phyloP scores from a whole-genome alignment of 2,329 filamentous ascomycete genomes.

The Colletotrichum orchidophilum region DNA sequence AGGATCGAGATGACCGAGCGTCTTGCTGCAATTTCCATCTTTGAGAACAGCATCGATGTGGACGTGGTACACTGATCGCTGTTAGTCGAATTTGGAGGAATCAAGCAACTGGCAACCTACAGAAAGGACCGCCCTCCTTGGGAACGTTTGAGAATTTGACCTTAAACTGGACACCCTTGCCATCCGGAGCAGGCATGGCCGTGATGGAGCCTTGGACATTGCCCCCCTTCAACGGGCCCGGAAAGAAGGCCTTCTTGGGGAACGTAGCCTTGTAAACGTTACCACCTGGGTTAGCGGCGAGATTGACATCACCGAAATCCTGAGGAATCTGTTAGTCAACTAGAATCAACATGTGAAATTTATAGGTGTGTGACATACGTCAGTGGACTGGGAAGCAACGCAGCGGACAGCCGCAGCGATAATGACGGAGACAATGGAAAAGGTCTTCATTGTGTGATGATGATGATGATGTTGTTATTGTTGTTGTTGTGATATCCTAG shows the following conservation, averaged over 20 bases:
- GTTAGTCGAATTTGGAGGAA: constrained; percentile 6
- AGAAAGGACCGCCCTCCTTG: constrained; percentile 64
- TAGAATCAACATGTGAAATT: not conserved
- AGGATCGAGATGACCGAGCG: constrained; percentile 77
- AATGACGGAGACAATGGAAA: constrained; percentile 39
- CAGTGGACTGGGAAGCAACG: constrained; percentile 39
- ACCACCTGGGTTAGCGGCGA: constrained; percentile 64
- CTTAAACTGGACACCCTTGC: constrained; percentile 64
- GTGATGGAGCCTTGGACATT: constrained; percentile 65
- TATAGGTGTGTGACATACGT: constrained; percentile 24
- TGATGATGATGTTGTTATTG: constrained; percentile 35
- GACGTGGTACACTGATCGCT: constrained; percentile 73
- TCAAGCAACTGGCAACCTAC: too few species aligned
- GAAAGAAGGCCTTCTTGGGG: constrained; percentile 61
- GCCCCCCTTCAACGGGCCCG: constrained; percentile 57
- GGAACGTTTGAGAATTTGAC: constrained; percentile 69
- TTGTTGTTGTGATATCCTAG: constrained; percentile 8
- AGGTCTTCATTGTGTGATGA: constrained; percentile 37
- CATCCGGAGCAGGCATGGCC: constrained; percentile 55
- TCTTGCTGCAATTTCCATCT: constrained; percentile 76
- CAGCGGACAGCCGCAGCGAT: constrained; percentile 42
- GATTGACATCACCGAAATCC: constrained; percentile 58
- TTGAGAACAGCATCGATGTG: constrained; percentile 71
- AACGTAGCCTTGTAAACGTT: constrained; percentile 65
- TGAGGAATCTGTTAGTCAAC: constrained; percentile 30